A percentile compares a stretch with the other conserved stretches of the same genome.
Conservation (phyloP, 176 grass and related monocot genomes). For the Hordeum marinum region DNA sequence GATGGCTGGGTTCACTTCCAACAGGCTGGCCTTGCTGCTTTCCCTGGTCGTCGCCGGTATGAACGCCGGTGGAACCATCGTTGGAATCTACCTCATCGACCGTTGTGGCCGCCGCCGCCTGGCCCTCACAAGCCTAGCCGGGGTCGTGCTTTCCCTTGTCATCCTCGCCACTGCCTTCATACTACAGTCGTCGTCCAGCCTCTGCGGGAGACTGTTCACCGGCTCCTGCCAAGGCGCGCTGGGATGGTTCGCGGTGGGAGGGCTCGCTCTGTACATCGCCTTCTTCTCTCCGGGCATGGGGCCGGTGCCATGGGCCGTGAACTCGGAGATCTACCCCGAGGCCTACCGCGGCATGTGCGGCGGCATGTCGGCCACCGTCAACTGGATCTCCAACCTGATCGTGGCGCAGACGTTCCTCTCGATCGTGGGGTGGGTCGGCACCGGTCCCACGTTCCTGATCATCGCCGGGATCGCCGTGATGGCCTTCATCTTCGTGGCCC, state of each 20-base stretch:
- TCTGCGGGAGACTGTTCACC: neutral
- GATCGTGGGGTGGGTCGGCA: conserved; percentile 60
- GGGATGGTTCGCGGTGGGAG: conserved; percentile 59
- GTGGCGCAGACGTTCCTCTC: conserved; percentile 84
- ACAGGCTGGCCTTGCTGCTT: conserved; percentile 76
- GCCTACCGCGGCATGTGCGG: conserved; percentile 77
- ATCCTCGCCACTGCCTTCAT: conserved; percentile 65
- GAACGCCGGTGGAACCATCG: conserved; percentile 71
- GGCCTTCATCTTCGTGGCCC: conserved; percentile 67
- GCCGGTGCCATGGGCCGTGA: conserved; percentile 88
- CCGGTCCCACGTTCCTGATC: conserved; percentile 64
- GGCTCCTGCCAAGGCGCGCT: conserved; percentile 25
- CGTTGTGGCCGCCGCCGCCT: conserved; percentile 73
- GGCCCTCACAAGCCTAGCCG: conserved; percentile 57
- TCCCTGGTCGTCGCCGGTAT: conserved; percentile 65
- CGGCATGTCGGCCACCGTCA: conserved; percentile 93
- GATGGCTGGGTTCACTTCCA: conserved; percentile 93
- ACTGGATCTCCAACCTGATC: conserved; percentile 87
- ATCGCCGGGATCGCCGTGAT: conserved; percentile 57
- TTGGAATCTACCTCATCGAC: conserved; percentile 93
- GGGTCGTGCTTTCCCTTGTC: conserved; percentile 69
- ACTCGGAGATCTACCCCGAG: conserved; percentile 88
- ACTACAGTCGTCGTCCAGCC: conserved; percentile 42
- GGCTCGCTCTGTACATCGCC: conserved; percentile 74
- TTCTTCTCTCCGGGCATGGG: conserved; percentile 91